A percentile compares a stretch with the other conserved stretches of the same genome.
Evolutionary conservation across 2,329 filamentous ascomycete genomes (phyloP).

Genomic region (Neofusicoccum ribis): DNA sequence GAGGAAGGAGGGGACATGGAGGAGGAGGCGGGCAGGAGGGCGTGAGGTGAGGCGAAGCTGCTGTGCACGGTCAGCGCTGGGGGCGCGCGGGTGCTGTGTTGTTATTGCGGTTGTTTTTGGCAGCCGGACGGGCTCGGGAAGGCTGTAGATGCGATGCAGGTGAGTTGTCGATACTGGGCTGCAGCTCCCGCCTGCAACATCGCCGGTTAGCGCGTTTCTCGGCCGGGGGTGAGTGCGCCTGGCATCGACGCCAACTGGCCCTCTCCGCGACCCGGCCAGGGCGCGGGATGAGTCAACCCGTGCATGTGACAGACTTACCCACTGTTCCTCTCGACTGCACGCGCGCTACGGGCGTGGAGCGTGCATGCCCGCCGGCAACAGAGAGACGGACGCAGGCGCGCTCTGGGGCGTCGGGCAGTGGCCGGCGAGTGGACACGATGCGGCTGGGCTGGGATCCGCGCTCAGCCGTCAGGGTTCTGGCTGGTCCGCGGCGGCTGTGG

Average conservation of each 20-base stretch:
- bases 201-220: conserved; percentile 11
- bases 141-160: conserved; percentile 7
- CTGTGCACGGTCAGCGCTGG: conserved; percentile 17
- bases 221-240: conserved; percentile 1
- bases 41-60: conserved; percentile 16
- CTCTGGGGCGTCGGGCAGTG: background rate
- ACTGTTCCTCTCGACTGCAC: conserved; percentile 1
- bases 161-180: conserved; percentile 15
- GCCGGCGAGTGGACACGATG: background rate
- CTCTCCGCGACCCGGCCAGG: background rate
- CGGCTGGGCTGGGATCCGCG: conserved; percentile 6
- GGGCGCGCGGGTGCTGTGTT: conserved; percentile 14
- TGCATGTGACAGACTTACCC: conserved; percentile 12
- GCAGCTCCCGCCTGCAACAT: conserved; percentile 10
- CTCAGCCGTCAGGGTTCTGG: background rate
- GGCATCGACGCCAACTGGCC: conserved; percentile 4
- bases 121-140: background rate
- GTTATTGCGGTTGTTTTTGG: conserved; percentile 14
- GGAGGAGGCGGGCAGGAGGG: conserved; percentile 14
- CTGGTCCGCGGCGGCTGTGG: conserved; percentile 8
- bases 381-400: background rate
- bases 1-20: conserved; percentile 18
- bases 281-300: background rate
- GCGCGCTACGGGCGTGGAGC: conserved; percentile 1
- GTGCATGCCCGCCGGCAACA: conserved; percentile 10